A percentile compares a stretch with the other conserved stretches of the same genome.
phyloP scores from a whole-genome alignment of 2,329 filamentous ascomycete species.

The Arthrobotrys musiformis region DNA sequence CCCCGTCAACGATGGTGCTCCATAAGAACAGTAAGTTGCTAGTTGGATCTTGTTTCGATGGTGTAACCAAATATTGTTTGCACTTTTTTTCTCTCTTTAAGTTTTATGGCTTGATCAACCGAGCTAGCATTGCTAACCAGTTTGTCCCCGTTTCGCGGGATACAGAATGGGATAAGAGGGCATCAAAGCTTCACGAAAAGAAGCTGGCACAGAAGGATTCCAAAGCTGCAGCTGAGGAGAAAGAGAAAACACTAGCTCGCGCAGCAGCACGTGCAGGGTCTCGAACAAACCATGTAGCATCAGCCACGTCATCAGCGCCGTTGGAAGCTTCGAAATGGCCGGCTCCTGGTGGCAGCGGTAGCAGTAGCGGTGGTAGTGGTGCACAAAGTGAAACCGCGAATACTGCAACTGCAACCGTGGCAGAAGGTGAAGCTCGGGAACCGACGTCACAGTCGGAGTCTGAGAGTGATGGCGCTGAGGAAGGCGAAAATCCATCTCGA shows the following conservation, averaged over 20 bases:
- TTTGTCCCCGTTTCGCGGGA: conserved; percentile 16
- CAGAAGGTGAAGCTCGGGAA: conserved; percentile 47
- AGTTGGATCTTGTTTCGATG: conserved; percentile 15
- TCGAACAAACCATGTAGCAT: conserved; percentile 45
- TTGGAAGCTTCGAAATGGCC: conserved; percentile 45
- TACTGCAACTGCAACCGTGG: conserved; percentile 50
- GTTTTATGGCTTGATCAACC: not conserved
- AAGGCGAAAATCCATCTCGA: conserved; percentile 48
- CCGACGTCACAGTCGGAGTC: conserved; percentile 51
- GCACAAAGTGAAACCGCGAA: conserved; percentile 41
- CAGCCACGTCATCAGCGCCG: conserved; percentile 52
- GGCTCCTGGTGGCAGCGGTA: conserved; percentile 22
- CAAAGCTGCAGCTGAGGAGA: conserved; percentile 56
- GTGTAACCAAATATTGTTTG: not conserved
- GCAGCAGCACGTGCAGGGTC: conserved; percentile 41
- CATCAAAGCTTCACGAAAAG: conserved; percentile 58
- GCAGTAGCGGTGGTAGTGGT: conserved; percentile 10
- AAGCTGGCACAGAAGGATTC: conserved; percentile 56
- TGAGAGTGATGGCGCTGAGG: conserved; percentile 22
- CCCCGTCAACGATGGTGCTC: conserved; percentile 57
- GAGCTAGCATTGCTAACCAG: conserved; percentile 6
- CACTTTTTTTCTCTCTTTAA: not conserved
- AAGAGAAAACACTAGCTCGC: conserved; percentile 56
- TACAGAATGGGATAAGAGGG: conserved; percentile 59
- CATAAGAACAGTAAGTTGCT: conserved; percentile 59